Evolutionary conservation across 306 rosid genomes (phyloP).

Genomic region (Citrullus amarus): DNA sequence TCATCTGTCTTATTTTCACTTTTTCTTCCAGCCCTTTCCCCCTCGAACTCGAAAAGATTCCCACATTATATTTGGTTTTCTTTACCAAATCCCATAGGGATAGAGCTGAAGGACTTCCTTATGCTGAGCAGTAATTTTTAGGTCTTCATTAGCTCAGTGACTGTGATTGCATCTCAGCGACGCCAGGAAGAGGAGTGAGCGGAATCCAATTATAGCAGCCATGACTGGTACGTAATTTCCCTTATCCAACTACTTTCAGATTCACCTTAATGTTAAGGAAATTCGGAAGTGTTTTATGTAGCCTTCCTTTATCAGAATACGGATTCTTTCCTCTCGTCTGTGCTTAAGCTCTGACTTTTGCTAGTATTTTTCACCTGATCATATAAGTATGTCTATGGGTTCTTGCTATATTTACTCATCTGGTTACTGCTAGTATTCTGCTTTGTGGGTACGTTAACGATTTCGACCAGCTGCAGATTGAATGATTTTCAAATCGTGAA

Average conservation of each 20-base stretch:
- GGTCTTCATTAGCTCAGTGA: neutral
- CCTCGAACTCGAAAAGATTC: neutral
- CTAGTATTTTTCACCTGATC: neutral
- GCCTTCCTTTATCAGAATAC: neutral
- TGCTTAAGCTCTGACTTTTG: neutral
- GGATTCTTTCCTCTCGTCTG: neutral
- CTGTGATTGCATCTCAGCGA: neutral
- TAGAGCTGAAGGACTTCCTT: neutral
- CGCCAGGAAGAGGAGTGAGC: slow-evolving; percentile 1
- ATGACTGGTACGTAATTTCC: slow-evolving; percentile 46
- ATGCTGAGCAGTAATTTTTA: neutral
- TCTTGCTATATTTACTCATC: neutral
- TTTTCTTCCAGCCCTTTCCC: neutral
- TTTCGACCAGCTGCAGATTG: neutral
- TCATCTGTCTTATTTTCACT: neutral
- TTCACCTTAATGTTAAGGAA: neutral
- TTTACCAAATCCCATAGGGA: neutral
- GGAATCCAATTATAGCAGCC: slow-evolving; percentile 10
- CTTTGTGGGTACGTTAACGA: neutral
- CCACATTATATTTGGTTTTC: neutral
- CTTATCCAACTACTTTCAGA: neutral
- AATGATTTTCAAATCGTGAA: neutral
- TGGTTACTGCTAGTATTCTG: neutral
- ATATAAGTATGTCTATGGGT: neutral
- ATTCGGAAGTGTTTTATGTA: neutral